phyloP scores from a whole-genome alignment of 768 basidiomycete genomes.

The Mycena latifolia region DNA sequence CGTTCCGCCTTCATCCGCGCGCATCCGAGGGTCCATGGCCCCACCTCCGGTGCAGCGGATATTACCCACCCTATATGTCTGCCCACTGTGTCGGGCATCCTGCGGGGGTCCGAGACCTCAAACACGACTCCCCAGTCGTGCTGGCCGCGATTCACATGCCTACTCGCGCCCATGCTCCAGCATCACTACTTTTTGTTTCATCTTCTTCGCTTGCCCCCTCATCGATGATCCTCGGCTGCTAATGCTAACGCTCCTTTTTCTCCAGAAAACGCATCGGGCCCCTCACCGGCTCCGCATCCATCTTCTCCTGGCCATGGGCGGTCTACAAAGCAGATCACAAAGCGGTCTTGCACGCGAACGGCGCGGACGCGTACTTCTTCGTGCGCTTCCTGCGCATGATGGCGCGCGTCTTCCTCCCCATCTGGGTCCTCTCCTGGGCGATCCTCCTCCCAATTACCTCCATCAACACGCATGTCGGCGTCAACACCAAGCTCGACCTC shows the following conservation, averaged over 20 bases:
- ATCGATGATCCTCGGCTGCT: no score
- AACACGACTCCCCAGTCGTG: no score
- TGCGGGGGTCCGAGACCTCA: no score
- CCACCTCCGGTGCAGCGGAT: no score
- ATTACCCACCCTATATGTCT: no score
- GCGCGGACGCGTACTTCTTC: conserved; percentile 94
- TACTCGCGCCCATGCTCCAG: no score
- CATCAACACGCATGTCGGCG: conserved; percentile 60
- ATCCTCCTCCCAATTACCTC: conserved; percentile 84
- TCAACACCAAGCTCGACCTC: conserved; percentile 68
- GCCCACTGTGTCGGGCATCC: no score
- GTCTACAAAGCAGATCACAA: conserved; percentile 73
- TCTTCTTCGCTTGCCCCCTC: conserved; percentile 1
- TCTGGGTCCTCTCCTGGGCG: conserved; percentile 92
- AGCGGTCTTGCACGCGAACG: conserved; percentile 76
- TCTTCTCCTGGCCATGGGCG: conserved; percentile 76
- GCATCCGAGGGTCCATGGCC: no score
- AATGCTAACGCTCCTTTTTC: not conserved
- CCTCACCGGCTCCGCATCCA: conserved; percentile 52
- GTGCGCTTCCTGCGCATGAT: conserved; percentile 92
- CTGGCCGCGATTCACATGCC: no score
- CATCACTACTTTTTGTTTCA: not conserved
- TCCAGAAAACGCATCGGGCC: conserved; percentile 69
- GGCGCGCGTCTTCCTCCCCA: conserved; percentile 84
- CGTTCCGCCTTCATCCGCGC: no score